These are phyloP conservation scores for Colletotrichum nymphaeae DNA, from an alignment of 2,329 filamentous ascomycete genomes.

Conservation along the genomic window DNA sequence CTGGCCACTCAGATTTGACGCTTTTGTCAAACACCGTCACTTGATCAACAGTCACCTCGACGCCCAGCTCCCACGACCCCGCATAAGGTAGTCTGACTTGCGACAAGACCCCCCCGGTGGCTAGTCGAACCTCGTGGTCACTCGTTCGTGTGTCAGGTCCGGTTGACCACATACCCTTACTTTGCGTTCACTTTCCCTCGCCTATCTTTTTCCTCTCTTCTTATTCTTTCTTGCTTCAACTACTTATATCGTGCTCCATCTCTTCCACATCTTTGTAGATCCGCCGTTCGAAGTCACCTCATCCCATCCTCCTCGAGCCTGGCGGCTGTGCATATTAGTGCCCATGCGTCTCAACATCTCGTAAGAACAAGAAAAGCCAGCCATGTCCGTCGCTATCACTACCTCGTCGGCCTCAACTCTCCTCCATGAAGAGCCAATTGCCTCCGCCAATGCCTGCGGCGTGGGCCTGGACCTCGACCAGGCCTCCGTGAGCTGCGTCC, in stretches of 20 bases:
- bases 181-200: not conserved
- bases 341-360: constrained; percentile 22
- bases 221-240: not conserved
- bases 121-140: constrained; percentile 30
- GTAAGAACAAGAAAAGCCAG: constrained; percentile 6
- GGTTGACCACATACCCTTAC: constrained; percentile 23
- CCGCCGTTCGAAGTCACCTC: not conserved
- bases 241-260: constrained; percentile 2
- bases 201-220: not conserved
- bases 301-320: constrained; percentile 3
- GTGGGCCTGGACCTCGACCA: constrained; percentile 49
- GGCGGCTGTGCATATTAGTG: constrained; percentile 36
- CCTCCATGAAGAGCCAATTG: constrained; percentile 29
- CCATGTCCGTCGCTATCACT: constrained; percentile 36
- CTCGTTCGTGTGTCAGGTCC: constrained; percentile 25
- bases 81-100: constrained; percentile 28
- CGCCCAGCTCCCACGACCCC: constrained; percentile 24
- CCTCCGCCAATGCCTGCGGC: constrained; percentile 11
- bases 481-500: constrained; percentile 42
- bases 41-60: constrained; percentile 23
- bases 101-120: constrained; percentile 17
- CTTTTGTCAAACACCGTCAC: constrained; percentile 30
- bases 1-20: constrained; percentile 31
- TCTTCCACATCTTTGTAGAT: not conserved
- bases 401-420: constrained; percentile 18